Conservation (phyloP, 768 basidiomycete genomes). For the Calocera cornea region DNA sequence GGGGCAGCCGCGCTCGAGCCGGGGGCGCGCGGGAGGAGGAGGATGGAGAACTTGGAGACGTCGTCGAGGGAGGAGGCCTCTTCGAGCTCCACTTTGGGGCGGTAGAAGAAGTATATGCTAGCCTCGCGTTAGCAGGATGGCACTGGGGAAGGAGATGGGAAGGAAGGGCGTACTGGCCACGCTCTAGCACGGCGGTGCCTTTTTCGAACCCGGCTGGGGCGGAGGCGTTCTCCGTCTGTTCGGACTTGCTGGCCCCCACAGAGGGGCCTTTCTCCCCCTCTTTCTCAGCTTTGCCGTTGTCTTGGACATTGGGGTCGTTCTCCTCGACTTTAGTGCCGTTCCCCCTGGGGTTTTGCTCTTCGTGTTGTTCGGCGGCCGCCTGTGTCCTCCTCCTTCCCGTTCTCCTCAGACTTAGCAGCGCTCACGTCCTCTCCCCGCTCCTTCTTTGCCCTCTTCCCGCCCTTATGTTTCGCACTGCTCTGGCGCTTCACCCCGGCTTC, state of each 20-base stretch:
- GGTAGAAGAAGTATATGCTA: conserved; percentile 48
- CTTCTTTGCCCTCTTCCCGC: conserved; percentile 7
- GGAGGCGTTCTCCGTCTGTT: neutral
- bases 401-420: neutral
- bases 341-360: neutral
- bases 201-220: conserved; percentile 6
- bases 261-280: neutral
- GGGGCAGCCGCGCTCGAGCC: conserved; percentile 39
- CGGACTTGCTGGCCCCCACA: neutral
- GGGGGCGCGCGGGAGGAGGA: conserved; percentile 44
- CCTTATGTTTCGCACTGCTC: neutral
- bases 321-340: no score
- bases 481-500: neutral
- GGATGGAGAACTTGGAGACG: conserved; percentile 43
- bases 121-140: conserved; percentile 11
- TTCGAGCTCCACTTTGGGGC: conserved; percentile 41
- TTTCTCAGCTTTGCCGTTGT: neutral
- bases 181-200: conserved; percentile 8
- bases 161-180: conserved; percentile 6
- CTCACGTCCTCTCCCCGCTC: conserved; percentile 1
- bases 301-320: neutral
- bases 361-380: no score
- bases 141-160: neutral
- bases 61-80: conserved; percentile 44
- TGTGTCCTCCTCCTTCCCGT: neutral